phyloP scores from a whole-genome alignment of 371 early-diverging fungal genomes.

The Mucor velutinosus region DNA sequence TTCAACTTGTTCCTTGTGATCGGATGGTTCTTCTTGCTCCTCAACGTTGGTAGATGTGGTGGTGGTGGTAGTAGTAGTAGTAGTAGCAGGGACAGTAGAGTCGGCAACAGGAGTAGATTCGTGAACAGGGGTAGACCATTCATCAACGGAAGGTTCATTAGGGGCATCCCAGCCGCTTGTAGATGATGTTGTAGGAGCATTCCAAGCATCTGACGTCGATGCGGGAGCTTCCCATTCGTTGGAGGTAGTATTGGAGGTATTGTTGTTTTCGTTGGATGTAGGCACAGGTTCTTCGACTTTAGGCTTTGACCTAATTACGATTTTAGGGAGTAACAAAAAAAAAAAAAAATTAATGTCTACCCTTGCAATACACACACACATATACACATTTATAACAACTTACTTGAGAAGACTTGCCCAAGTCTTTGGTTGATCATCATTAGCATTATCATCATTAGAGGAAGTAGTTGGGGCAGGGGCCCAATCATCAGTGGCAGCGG shows the following conservation, averaged over 20 bases:
- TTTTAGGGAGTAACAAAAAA: constrained; percentile 11
- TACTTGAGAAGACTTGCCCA: constrained; percentile 85
- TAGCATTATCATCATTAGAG: constrained; percentile 10
- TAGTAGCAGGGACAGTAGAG: background rate
- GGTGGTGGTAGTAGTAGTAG: background rate
- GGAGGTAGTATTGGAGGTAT: constrained; percentile 10
- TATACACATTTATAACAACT: constrained; percentile 12
- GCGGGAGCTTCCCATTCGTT: constrained; percentile 24
- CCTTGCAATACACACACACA: background rate
- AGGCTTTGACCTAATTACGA: constrained; percentile 21
- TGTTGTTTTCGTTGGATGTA: constrained; percentile 3
- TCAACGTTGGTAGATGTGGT: background rate
- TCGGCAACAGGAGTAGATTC: constrained; percentile 18
- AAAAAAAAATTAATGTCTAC: background rate
- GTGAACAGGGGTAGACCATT: constrained; percentile 29
- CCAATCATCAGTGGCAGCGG: constrained; percentile 22
- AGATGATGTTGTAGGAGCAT: constrained; percentile 15
- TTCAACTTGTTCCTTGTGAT: constrained; percentile 1
- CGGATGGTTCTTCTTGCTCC: background rate
- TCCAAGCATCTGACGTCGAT: constrained; percentile 12
- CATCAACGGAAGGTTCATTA: constrained; percentile 16
- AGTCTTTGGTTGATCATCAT: constrained; percentile 54
- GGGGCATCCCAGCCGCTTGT: constrained; percentile 29
- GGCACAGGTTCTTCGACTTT: constrained; percentile 45
- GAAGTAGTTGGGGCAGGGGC: constrained; percentile 10